Percentiles rank a stretch among this genome's conserved stretches.
phyloP scores from a whole-genome alignment of 768 basidiomycete genomes.

The Boletus rubroflammeus region DNA sequence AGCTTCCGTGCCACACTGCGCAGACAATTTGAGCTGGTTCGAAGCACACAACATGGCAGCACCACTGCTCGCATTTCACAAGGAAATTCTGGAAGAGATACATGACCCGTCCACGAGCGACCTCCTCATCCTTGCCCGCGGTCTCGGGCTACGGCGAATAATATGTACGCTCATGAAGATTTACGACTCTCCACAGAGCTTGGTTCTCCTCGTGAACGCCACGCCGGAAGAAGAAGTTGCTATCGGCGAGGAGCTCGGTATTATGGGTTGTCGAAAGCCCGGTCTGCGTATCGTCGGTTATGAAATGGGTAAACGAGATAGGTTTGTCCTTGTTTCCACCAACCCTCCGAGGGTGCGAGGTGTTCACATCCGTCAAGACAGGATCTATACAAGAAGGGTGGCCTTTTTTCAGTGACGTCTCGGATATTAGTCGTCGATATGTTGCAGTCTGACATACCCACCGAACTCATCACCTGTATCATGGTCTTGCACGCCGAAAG shows the following conservation, averaged over 20 bases:
- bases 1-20: neutral
- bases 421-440: constrained; percentile 95
- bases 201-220: constrained; percentile 83
- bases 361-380: constrained; percentile 47
- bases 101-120: constrained; percentile 75
- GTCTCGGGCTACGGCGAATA: constrained; percentile 81
- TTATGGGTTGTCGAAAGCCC: constrained; percentile 87
- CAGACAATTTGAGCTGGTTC: neutral
- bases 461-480: constrained; percentile 82
- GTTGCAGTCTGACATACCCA: constrained; percentile 82
- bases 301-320: constrained; percentile 74
- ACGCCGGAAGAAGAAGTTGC: constrained; percentile 84
- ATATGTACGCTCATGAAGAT: constrained; percentile 88
- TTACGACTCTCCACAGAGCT: constrained; percentile 80
- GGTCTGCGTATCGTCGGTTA: constrained; percentile 80
- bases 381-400: constrained; percentile 82
- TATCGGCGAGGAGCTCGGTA: constrained; percentile 88
- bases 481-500: constrained; percentile 88
- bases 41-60: constrained; percentile 18
- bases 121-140: constrained; percentile 79
- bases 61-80: constrained; percentile 62
- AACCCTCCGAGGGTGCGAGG: neutral
- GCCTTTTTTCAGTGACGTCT: constrained; percentile 88
- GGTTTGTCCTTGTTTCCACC: constrained; percentile 44
- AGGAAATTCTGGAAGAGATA: constrained; percentile 59